Evolutionary conservation across 1,284 basidiomycete species (phyloP), one percentile per base, ranked within the genome.

Genomic region (Trametes polyzona): DNA sequence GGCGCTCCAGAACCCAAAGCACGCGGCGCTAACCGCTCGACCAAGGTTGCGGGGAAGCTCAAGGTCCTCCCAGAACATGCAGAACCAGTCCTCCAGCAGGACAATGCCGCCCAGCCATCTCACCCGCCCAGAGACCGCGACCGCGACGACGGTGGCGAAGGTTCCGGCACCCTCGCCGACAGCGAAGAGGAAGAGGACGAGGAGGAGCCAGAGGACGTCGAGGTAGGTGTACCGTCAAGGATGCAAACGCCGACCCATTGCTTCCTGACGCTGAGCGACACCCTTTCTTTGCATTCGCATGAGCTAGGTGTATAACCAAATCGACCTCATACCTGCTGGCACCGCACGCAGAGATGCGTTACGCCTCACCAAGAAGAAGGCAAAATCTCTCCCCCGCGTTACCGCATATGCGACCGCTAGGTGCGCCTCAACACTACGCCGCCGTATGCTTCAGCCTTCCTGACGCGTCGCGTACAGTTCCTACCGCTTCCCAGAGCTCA

Each of bases 361-460:
- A 58, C 86, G 83, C 57, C 74, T 98, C 61, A 98, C 95, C 0
- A 96, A 96, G 75, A 93, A 92, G 73, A 96, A 96, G 69, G 95
- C 95, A 32, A 95, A 95, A 65, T 93, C 90, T 39, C 73, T 98
- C 29, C 95, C 96, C n/a, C 79, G 96, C 64, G 95, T 96, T 17
- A 97, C 95, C 4, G 95, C 95, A 2, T 98, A 97, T 74, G 93
- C 94, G 53, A 98, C 95, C 14, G 93, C 95, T 35, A 89, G 86
- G 92, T 95, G 73, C 65, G 83, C 74, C 40, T 16, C 21, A 37
- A 26, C 9, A 17, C 48, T 24, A 1, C 16, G 26, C 24, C 11
- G 10, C 26, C 36, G 24, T 10, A 3, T 24, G 11, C 17, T 5
- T 7, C 23, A 11, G 12, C 16, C 51, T 36, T 23, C 37, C 41